phyloP scores from a whole-genome alignment of 305 asterid genomes.

The Fraxinus velutina region DNA sequence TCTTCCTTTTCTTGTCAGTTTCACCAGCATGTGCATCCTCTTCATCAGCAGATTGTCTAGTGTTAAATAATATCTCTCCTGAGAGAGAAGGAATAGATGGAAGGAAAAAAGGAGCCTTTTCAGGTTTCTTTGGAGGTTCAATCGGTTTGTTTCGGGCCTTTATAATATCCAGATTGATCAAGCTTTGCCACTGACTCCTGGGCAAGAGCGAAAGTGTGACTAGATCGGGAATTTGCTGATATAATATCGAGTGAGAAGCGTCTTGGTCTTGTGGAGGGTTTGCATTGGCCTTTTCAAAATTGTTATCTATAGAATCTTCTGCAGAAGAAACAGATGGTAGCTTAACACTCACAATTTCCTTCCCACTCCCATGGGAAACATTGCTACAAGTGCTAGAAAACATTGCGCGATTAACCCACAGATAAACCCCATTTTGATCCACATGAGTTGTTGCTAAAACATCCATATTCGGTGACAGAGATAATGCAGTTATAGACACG shows the following conservation, averaged over 20 bases:
- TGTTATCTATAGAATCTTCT: slow-evolving; percentile 36
- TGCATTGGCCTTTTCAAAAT: slow-evolving; percentile 33
- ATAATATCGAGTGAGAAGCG: slow-evolving; percentile 30
- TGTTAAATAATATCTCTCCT: slow-evolving; percentile 74
- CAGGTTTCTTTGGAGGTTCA: slow-evolving; percentile 98
- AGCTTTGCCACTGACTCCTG: slow-evolving; percentile 95
- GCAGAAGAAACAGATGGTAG: slow-evolving; percentile 63
- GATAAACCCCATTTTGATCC: slow-evolving; percentile 81
- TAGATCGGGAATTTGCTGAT: slow-evolving; percentile 69
- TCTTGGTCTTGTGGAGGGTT: slow-evolving; percentile 33
- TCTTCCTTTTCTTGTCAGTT: slow-evolving; percentile 26
- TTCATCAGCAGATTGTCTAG: slow-evolving; percentile 45
- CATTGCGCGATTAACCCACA: slow-evolving; percentile 92
- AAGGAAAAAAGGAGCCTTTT: slow-evolving; percentile 85
- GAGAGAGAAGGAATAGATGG: slow-evolving; percentile 83
- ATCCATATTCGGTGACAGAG: slow-evolving; percentile 93
- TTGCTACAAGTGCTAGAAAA: slow-evolving; percentile 63
- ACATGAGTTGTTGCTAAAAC: slow-evolving; percentile 85
- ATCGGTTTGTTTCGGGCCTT: slow-evolving; percentile 89
- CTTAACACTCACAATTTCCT: slow-evolving; percentile 48
- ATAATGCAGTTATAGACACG: slow-evolving; percentile 67
- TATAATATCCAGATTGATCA: slow-evolving; percentile 85
- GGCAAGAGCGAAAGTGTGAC: slow-evolving; percentile 91
- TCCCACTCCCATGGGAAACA: slow-evolving; percentile 67
- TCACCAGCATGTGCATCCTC: slow-evolving; percentile 42